Evolutionary conservation across 1,284 basidiomycete genomes (phyloP).

Genomic region (Ceratobasidium theobromae): DNA sequence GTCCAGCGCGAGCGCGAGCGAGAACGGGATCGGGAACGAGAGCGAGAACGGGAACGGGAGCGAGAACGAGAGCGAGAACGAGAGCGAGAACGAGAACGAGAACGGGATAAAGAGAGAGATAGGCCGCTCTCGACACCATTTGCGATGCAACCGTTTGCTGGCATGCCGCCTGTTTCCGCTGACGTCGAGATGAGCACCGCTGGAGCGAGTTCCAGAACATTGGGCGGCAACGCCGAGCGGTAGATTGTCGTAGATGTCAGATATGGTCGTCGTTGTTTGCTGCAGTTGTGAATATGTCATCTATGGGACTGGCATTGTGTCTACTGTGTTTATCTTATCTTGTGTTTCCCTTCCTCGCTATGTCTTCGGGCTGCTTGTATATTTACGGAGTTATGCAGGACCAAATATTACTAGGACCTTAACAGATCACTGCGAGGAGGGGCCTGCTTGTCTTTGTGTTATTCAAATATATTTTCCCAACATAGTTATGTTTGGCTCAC

Average conservation of each 20-base stretch:
- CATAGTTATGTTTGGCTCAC: too few relatives aligned
- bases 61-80: slow-evolving; percentile 2
- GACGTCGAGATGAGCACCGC: slow-evolving; percentile 17
- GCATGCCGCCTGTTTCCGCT: not conserved
- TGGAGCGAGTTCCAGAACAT: not conserved
- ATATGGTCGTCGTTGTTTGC: not conserved
- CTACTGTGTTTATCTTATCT: not conserved
- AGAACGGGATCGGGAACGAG: not conserved
- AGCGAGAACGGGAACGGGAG: not conserved
- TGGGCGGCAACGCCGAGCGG: slow-evolving; percentile 5
- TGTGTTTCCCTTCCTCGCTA: not conserved
- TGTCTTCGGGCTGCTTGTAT: not conserved
- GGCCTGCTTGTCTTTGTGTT: too few relatives aligned
- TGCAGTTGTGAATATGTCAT: too few relatives aligned
- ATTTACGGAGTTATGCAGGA: not conserved
- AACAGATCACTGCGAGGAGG: not conserved
- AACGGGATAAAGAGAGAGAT: slow-evolving; percentile 13
- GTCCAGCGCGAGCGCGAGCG: too few relatives aligned
- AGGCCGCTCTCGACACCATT: slow-evolving; percentile 17
- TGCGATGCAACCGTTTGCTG: slow-evolving; percentile 18
- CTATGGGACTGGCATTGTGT: too few relatives aligned
- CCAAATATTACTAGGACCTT: not conserved
- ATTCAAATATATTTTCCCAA: too few relatives aligned
- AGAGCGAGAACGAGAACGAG: slow-evolving; percentile 8
- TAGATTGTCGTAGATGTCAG: not conserved